phyloP scores from a whole-genome alignment of 2,329 filamentous ascomycete species.

The Sporothrix globosa region DNA sequence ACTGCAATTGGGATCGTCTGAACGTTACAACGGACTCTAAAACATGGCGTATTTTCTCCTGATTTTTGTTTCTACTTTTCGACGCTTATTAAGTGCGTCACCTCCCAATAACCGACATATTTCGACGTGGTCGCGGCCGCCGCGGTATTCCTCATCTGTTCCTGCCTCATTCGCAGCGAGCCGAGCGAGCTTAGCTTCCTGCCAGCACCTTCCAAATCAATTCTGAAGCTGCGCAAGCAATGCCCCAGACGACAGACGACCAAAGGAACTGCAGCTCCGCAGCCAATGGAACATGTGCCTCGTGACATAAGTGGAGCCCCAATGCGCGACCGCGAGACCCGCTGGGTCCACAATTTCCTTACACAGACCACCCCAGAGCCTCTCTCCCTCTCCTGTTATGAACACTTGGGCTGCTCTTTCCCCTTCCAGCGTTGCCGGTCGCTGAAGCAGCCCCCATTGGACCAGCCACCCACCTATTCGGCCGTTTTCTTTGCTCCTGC shows the following conservation, averaged over 20 bases:
- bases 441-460: slow-evolving; percentile 7
- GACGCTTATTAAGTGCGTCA: too few species aligned
- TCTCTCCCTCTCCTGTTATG: not conserved
- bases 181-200: not conserved
- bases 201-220: slow-evolving; percentile 20
- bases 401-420: not conserved
- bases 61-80: too few species aligned
- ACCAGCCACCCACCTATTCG: slow-evolving; percentile 27
- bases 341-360: slow-evolving; percentile 23
- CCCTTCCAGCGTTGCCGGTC: slow-evolving; percentile 18
- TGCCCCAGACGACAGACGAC: not conserved
- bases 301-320: slow-evolving; percentile 31
- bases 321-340: not conserved
- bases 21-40: too few species aligned
- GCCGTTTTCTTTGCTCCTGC: not conserved
- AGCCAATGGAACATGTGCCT: not conserved
- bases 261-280: not conserved
- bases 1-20: not conserved
- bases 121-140: too few species aligned
- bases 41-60: too few species aligned
- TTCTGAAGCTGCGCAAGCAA: slow-evolving; percentile 11
- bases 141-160: not conserved
- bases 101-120: too few species aligned
- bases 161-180: not conserved
- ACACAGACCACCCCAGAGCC: slow-evolving; percentile 22